Percentiles rank a stretch among this genome's conserved stretches.
These are phyloP conservation scores for Angophora floribunda DNA, from an alignment of 345 rosid genomes.

Conservation along the genomic window DNA sequence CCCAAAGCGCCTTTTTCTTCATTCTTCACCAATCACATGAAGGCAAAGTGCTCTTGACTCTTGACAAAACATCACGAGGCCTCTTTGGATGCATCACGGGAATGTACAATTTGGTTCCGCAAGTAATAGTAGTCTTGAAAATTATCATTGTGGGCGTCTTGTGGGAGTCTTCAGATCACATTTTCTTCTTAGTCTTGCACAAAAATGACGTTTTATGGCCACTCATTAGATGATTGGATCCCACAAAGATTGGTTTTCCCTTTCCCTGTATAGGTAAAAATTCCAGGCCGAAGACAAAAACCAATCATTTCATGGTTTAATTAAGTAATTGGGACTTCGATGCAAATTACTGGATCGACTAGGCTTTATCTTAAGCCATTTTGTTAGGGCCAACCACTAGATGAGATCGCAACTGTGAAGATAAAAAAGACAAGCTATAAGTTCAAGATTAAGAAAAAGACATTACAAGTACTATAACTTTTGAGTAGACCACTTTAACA, in stretches of 20 bases:
- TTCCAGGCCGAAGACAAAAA: not conserved
- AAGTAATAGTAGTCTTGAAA: not conserved
- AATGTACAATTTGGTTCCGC: not conserved
- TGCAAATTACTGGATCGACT: not conserved
- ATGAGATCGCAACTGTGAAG: accelerated
- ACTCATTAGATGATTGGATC: not conserved
- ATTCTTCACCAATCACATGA: not conserved
- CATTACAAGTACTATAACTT: not conserved
- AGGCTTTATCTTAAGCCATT: not conserved
- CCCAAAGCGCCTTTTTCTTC: not conserved
- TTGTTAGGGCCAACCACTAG: not conserved
- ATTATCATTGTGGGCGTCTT: not conserved
- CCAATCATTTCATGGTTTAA: not conserved
- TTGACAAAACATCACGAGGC: not conserved
- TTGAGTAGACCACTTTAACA: not conserved
- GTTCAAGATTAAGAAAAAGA: not conserved
- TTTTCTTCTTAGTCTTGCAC: not conserved
- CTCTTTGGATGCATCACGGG: not conserved
- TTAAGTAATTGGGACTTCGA: not conserved
- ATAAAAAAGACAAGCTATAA: not conserved
- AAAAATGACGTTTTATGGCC: not conserved
- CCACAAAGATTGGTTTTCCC: not conserved
- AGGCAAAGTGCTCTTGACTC: not conserved
- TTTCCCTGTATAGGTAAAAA: not conserved
- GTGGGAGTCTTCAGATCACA: not conserved